phyloP scores from a whole-genome alignment of 2,329 filamentous ascomycete genomes.

The Didymella pinodella region DNA sequence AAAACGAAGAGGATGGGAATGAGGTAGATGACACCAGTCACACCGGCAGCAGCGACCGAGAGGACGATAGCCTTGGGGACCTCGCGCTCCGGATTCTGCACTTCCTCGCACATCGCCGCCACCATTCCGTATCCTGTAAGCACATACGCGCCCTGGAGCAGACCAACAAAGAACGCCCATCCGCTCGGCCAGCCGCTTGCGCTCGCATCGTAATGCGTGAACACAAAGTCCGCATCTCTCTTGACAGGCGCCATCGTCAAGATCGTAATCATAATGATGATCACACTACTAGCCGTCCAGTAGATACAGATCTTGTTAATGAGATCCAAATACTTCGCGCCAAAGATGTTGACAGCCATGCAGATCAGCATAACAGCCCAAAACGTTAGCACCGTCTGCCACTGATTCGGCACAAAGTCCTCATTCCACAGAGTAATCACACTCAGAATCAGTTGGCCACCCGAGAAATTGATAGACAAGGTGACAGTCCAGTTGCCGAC shows the following conservation, averaged over 20 bases:
- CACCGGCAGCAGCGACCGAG: slow-evolving; percentile 70
- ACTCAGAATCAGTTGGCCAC: slow-evolving; percentile 67
- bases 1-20: slow-evolving; percentile 80
- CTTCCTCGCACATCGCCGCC: slow-evolving; percentile 75
- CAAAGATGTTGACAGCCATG: slow-evolving; percentile 71
- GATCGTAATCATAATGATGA: slow-evolving; percentile 74
- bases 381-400: slow-evolving; percentile 75
- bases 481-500: slow-evolving; percentile 78
- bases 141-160: slow-evolving; percentile 70
- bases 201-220: slow-evolving; percentile 72
- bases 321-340: slow-evolving; percentile 67
- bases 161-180: slow-evolving; percentile 76
- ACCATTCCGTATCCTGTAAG: slow-evolving; percentile 75
- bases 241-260: slow-evolving; percentile 66
- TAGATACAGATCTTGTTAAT: slow-evolving; percentile 78
- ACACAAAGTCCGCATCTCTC: slow-evolving; percentile 69
- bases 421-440: slow-evolving; percentile 76
- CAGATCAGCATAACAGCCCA: slow-evolving; percentile 75
- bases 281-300: slow-evolving; percentile 71
- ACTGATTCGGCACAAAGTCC: slow-evolving; percentile 70
- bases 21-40: slow-evolving; percentile 72
- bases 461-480: slow-evolving; percentile 72
- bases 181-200: slow-evolving; percentile 71
- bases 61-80: slow-evolving; percentile 76
- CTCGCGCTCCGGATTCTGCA: slow-evolving; percentile 72